A percentile compares a stretch with the other conserved stretches of the same genome.
These are phyloP conservation scores for Penicillium psychrosexuale DNA, from an alignment of 2,329 filamentous ascomycete genomes.

Conservation along the genomic window DNA sequence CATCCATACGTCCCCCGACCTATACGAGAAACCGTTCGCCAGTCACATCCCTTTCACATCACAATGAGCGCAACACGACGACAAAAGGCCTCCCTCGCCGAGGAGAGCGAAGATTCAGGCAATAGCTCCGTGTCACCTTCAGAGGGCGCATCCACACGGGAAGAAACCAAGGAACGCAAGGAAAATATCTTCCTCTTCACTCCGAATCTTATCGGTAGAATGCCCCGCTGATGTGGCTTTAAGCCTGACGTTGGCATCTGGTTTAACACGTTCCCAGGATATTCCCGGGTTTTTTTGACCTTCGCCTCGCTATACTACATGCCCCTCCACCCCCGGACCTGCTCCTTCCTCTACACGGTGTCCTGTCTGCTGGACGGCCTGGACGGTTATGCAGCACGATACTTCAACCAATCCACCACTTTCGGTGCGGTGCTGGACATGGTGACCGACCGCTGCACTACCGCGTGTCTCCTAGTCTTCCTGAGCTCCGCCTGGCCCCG, in stretches of 20 bases:
- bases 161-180: constrained; percentile 51
- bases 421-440: constrained; percentile 98
- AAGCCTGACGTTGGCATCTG: too few relatives aligned
- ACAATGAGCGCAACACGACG: constrained; percentile 41
- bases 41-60: constrained; percentile 2
- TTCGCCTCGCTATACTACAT: constrained; percentile 97
- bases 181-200: constrained; percentile 82
- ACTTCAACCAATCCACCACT: constrained; percentile 84
- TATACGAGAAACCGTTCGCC: neutral
- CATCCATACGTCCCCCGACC: neutral
- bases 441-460: constrained; percentile 98
- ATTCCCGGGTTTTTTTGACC: constrained; percentile 74
- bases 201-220: constrained; percentile 75
- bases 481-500: constrained; percentile 90
- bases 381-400: constrained; percentile 86
- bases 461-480: constrained; percentile 90
- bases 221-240: neutral
- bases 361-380: constrained; percentile 94
- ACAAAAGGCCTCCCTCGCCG: constrained; percentile 38
- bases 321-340: constrained; percentile 96
- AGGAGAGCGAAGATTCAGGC: constrained; percentile 31
- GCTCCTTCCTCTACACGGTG: constrained; percentile 78
- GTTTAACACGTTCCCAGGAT: constrained; percentile 52
- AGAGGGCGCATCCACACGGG: constrained; percentile 21
- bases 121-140: constrained; percentile 36